Evolutionary conservation across 331 rosid genomes (phyloP), one percentile per base, ranked within the genome.

Genomic region (Saraca asoca): DNA sequence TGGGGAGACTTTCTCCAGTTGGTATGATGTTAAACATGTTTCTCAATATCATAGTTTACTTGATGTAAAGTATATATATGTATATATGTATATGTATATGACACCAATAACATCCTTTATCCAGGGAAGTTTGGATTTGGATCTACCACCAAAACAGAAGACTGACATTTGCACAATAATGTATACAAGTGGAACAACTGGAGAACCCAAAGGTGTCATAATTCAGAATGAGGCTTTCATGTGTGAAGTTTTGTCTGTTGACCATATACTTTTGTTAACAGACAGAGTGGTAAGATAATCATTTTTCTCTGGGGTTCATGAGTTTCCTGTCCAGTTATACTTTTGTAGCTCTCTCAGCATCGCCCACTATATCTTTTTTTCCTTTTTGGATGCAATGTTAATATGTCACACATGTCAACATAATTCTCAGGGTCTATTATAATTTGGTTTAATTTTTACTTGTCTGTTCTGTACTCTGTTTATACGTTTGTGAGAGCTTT

Each of bases 121-220:
- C 24, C 48, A 93, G 97, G 97, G 97, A 68, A 81, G 67, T 79
- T 33, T 73, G 65, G 88, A 75, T 58, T 66, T 48, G 31, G 90
- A 90, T 69, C 80, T 84, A 20, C 97, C 98, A 51, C 37, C 52
- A 16, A 90, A 84, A 75, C 82, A 51, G 78, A 87, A 77, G 78
- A 79, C 71, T 14, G 60, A 79, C 57, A 75, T 84, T 38, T 85
- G 94, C 87, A 84, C 95, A 54, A 82, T 93, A 75, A 93, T 90
- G 96, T 90, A 93, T 56, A 93, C 98, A 16, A 93, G 98, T 76
- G 98, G 98, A 78, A 93, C 98, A 7, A 93, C 98, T 0, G 96
- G 95, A 10, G 98, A 93, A 78, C 96, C 98, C 14, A 90, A 93
- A 78, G 98, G 98, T 7, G 98, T 87, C 33, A 80, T 86, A 55